Percentiles rank a stretch among this genome's conserved stretches.
These are phyloP conservation scores for Thermomucor indicae-seudaticae DNA, from an alignment of 371 early-diverging fungal genomes.

Conservation along the genomic window DNA sequence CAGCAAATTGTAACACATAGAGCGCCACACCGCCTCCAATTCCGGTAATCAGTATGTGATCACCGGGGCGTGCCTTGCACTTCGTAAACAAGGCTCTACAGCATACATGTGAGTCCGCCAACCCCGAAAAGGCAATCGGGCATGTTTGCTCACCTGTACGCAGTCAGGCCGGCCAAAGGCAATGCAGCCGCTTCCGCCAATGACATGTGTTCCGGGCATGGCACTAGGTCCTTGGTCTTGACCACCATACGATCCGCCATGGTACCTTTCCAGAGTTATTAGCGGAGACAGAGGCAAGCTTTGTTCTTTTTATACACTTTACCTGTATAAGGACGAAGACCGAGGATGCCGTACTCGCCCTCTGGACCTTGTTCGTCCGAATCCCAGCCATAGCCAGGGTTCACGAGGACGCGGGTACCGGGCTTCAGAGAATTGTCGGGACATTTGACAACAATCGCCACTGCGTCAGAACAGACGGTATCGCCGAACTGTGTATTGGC, in stretches of 20 bases:
- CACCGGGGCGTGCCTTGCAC: conserved; percentile 45
- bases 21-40: conserved; percentile 76
- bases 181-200: conserved; percentile 63
- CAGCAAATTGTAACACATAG: conserved; percentile 60
- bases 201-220: conserved; percentile 57
- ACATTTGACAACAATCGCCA: conserved; percentile 41
- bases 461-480: conserved; percentile 54
- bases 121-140: no score
- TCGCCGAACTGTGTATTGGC: conserved; percentile 22
- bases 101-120: no score
- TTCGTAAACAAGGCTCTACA: conserved; percentile 58
- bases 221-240: conserved; percentile 37
- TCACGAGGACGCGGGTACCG: conserved; percentile 49
- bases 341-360: conserved; percentile 50
- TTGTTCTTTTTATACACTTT: no score
- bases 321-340: conserved; percentile 48
- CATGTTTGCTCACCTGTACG: no score
- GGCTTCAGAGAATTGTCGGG: conserved; percentile 9
- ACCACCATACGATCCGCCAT: conserved; percentile 54
- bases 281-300: background rate
- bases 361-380: conserved; percentile 60
- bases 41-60: conserved; percentile 64
- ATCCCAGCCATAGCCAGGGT: conserved; percentile 58
- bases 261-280: no score
- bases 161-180: conserved; percentile 71